phyloP scores from a whole-genome alignment of 768 basidiomycete genomes.

The Candolleomyces eurysporus region DNA sequence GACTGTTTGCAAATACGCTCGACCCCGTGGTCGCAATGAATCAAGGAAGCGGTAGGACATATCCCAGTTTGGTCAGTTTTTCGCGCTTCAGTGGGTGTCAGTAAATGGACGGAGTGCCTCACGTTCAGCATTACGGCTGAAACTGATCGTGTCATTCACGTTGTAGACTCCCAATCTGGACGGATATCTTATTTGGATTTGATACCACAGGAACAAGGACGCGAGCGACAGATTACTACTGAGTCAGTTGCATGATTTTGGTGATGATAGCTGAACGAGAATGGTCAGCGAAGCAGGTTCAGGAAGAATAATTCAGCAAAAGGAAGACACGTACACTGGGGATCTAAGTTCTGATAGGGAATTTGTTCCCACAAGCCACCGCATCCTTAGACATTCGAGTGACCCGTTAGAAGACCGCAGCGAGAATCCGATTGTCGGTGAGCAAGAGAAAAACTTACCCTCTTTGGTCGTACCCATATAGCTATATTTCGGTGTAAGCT shows the following conservation, averaged over 20 bases:
- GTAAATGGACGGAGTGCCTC: too few species aligned
- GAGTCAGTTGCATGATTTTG: constrained; percentile 48
- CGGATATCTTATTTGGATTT: too few species aligned
- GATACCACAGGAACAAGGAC: too few species aligned
- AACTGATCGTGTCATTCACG: neutral
- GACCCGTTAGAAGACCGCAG: constrained; percentile 9
- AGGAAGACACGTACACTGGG: constrained; percentile 54
- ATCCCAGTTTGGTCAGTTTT: constrained; percentile 11
- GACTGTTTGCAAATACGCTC: neutral
- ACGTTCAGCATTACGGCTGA: neutral
- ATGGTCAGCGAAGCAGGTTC: constrained; percentile 8
- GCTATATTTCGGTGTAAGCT: constrained; percentile 74
- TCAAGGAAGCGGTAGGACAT: neutral
- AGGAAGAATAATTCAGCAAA: constrained; percentile 7
- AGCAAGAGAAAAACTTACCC: constrained; percentile 32
- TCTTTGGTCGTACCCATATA: constrained; percentile 83
- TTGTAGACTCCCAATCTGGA: too few species aligned
- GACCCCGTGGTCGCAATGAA: constrained; percentile 6
- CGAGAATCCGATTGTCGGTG: constrained; percentile 3
- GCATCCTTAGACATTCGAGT: constrained; percentile 32
- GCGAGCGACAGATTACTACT: constrained; percentile 18
- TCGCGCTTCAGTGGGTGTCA: neutral
- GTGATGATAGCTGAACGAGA: constrained; percentile 42
- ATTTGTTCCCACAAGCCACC: constrained; percentile 83
- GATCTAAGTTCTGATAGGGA: constrained; percentile 76